Conservation (phyloP, 345 rosid genomes). For the Moricandia moricandioides region DNA sequence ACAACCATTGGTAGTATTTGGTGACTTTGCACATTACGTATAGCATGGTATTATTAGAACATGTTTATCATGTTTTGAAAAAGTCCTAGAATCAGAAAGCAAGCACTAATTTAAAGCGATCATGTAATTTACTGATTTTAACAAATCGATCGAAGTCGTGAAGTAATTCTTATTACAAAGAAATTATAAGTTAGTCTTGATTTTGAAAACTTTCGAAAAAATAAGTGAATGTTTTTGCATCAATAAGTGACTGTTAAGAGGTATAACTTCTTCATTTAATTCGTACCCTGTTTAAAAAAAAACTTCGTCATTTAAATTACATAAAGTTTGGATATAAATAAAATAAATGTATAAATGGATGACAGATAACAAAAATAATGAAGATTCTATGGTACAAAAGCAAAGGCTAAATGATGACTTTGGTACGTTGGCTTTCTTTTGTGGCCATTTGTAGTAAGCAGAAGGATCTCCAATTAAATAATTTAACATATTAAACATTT, state of each 20-base stretch:
- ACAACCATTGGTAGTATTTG: background rate
- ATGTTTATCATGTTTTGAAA: background rate
- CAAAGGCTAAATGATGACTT: conserved; percentile 34
- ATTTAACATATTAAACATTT: background rate
- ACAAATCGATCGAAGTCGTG: background rate
- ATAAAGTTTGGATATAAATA: background rate
- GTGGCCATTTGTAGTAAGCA: conserved; percentile 32
- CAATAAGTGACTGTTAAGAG: too few species aligned
- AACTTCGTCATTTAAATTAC: background rate
- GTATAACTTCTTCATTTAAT: background rate
- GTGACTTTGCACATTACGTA: background rate
- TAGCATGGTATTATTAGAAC: background rate
- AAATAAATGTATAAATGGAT: conserved; percentile 1
- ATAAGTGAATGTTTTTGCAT: background rate
- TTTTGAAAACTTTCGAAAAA: background rate
- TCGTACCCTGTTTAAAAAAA: too few species aligned
- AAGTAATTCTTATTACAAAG: background rate
- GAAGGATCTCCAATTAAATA: conserved; percentile 29
- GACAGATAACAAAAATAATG: background rate
- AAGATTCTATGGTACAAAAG: conserved; percentile 31
- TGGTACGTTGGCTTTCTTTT: conserved; percentile 33
- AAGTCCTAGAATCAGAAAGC: background rate
- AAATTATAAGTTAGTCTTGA: background rate
- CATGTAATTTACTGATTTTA: background rate
- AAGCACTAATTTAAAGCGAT: background rate